Base-by-base conservation (phyloP, 2,329 filamentous ascomycete species). In the Arachnomyces sp. region DNA sequence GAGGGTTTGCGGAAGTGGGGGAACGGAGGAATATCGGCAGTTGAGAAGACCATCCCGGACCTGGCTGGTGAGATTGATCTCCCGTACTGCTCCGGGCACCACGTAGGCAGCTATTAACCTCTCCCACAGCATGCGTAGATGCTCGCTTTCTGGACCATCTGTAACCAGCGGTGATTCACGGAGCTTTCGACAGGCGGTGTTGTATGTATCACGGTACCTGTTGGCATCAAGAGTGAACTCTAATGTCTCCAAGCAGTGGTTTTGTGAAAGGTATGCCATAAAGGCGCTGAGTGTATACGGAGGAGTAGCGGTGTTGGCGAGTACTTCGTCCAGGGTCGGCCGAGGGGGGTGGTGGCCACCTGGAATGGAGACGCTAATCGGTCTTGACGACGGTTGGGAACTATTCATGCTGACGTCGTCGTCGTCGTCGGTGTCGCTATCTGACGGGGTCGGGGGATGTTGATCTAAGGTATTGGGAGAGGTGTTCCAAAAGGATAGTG, bases 181-280 rank as follows among this genome's bases (percentile, higher is more conserved):
- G 17, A 65, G 48, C 43, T 67, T 62, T 40, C 77, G 77, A 43
- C 77, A 67, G 54, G 78, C 70, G 42, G 76, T 71, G 39, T 73
- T 66, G 59, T 80, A 83, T 53, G 78, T 74, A 53, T 81, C 77
- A 38, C 79, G 76, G 60, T 96, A 98, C 45, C 87, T 78, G 43
- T 88, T 84, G 15, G 90, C 85, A 60, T 95, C 92, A 73, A 95
- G 83, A 31, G 89, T 95, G 62, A 98, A 98, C 59, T 96, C 92
- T 30, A 98, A 72, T 1, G 89, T 95, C 64, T 98, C 92, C 49
- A 96, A 71, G 59, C 92, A 98, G 65, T 96, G 90, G 56, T 96
- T 96, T 57, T 94, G 89, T 1, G 90, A 95, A 3, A 96, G 75
- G 56, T 94, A 96, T 41, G 89, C 89, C 79, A 92, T 96, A 64